These are phyloP conservation scores for Rosellinia necatrix DNA, from an alignment of 2,329 filamentous ascomycete genomes.

Conservation along the genomic window DNA sequence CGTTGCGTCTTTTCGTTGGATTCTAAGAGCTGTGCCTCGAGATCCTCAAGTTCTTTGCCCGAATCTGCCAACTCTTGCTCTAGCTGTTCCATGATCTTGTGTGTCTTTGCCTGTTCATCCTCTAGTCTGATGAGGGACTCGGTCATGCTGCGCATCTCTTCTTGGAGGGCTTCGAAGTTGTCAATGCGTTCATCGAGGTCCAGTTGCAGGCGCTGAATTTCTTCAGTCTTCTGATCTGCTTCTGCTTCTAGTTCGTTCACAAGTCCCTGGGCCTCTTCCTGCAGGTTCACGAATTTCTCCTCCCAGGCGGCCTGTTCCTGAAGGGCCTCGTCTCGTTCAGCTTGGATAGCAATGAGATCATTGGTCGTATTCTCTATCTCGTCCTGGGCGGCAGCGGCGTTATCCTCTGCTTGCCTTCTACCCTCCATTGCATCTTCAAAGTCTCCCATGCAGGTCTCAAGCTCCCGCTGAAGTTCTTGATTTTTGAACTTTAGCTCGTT, in stretches of 20 bases:
- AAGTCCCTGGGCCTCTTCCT: conserved; percentile 68
- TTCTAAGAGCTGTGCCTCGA: conserved; percentile 84
- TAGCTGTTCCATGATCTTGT: conserved; percentile 78
- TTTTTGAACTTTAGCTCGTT: conserved; percentile 87
- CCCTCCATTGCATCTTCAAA: conserved; percentile 73
- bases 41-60: conserved; percentile 82
- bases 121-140: conserved; percentile 85
- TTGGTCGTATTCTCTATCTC: conserved; percentile 80
- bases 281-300: conserved; percentile 63
- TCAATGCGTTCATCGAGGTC: conserved; percentile 79
- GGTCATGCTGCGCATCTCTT: conserved; percentile 90
- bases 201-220: conserved; percentile 70
- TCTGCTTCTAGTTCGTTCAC: conserved; percentile 72
- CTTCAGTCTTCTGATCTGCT: conserved; percentile 71
- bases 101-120: conserved; percentile 82
- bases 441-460: conserved; percentile 79
- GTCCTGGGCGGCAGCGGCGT: conserved; percentile 69
- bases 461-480: conserved; percentile 82
- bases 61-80: conserved; percentile 82
- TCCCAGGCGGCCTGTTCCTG: conserved; percentile 66
- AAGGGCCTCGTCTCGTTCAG: conserved; percentile 84
- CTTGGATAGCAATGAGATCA: conserved; percentile 77
- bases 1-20: conserved; percentile 86
- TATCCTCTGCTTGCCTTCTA: conserved; percentile 63
- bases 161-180: conserved; percentile 88